Evolutionary conservation across 805 yeast species (phyloP), one percentile per base, ranked within the genome.

Genomic region (Lipomyces oligophaga): DNA sequence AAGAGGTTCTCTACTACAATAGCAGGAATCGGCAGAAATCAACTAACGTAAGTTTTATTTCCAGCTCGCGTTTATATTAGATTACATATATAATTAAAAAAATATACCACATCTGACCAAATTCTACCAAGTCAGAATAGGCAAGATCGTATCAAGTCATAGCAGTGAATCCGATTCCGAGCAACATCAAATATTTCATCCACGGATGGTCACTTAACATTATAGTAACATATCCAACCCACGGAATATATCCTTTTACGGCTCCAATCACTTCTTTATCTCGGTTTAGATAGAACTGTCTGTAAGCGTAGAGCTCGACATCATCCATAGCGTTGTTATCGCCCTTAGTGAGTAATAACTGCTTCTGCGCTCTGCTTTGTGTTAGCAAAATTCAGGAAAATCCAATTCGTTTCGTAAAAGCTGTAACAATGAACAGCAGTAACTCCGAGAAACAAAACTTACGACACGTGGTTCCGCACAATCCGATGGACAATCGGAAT

Each of bases 401-500:
- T 4, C 20, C n/a, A 6, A n/a, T 24, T 15, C 21, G 3, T 6
- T 22, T 18, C 13, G 16, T 15, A 16, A 15, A 13, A 16, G n/a
- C 47, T 5, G 25, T 38, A 38, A 30, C 40, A 13, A 26, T 8
- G 13, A 10, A 26, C 8, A 26, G 30, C 13, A 26, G 30, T 13
- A 13, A 13, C 8, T 26, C 11, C 11, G 30, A 26, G 30, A 26
- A 41, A 8, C n/a, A 55, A 40, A 4, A 68, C 73, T 36, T 54
- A 58, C 58, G 64, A 60, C 25, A 60, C 80, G 62, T 93, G 97
- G 58, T 86, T 90, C 60, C 96, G 77, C 62, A 93, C 65, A 0
- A 93, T 96, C 59, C 98, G 77, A 64, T 93, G 98, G 27, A 93
- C 98, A 63, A 93, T 93, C n/a, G 98, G 98, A 34, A 93, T 89